phyloP scores from a whole-genome alignment of 202 grass and related monocot genomes.

The Zizania palustris region DNA sequence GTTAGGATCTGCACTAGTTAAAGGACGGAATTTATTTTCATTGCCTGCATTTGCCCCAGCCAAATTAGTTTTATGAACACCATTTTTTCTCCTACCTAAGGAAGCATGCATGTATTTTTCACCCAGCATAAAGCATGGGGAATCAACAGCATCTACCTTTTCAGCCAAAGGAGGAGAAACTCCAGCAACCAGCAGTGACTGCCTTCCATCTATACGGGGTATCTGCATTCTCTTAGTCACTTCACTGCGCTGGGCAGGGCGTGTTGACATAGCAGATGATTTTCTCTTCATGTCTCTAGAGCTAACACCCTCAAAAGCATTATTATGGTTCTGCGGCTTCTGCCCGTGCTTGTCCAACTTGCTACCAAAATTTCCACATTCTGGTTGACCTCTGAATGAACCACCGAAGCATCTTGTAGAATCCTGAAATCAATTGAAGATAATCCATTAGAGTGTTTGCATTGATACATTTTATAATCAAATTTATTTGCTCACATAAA shows the following conservation, averaged over 20 bases:
- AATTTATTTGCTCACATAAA: conserved; percentile 4
- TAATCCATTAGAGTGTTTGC: background rate
- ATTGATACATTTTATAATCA: conserved; percentile 12
- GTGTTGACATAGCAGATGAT: conserved; percentile 26
- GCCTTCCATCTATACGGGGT: conserved; percentile 35
- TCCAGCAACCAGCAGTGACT: conserved; percentile 14
- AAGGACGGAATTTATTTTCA: no score
- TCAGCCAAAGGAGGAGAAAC: conserved; percentile 34
- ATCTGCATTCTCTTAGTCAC: conserved; percentile 47
- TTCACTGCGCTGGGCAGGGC: conserved; percentile 30
- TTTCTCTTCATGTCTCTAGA: conserved; percentile 57
- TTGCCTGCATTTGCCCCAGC: background rate
- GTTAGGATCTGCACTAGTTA: conserved; percentile 3
- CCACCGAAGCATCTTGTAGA: conserved; percentile 35
- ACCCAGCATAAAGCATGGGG: conserved; percentile 51
- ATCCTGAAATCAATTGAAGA: conserved; percentile 39
- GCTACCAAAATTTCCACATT: conserved; percentile 31
- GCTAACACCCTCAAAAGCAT: conserved; percentile 27
- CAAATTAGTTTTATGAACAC: conserved; percentile 28
- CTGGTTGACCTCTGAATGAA: conserved; percentile 31
- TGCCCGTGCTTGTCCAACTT: conserved; percentile 23
- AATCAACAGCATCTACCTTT: conserved; percentile 75
- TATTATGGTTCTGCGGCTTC: conserved; percentile 8
- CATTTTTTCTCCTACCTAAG: conserved; percentile 41
- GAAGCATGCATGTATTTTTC: conserved; percentile 52